Percentiles rank a stretch among this genome's conserved stretches.
Evolutionary conservation across 2,329 filamentous ascomycete genomes (phyloP).

Genomic region (Aspergillus floridensis): DNA sequence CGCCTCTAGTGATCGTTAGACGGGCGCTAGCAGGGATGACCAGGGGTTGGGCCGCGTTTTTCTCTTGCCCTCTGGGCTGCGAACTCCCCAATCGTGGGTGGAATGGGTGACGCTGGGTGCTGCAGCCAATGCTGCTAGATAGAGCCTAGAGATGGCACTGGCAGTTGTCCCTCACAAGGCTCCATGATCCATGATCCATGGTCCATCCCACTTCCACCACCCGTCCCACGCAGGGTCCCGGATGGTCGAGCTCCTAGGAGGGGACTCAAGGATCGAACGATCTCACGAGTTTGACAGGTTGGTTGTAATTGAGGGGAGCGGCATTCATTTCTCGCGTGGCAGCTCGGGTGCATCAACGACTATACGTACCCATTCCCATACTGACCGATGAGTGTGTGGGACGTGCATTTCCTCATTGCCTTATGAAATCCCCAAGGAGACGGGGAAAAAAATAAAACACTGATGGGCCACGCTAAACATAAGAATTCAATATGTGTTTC

Average conservation of each 20-base stretch:
- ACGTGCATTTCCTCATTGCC: constrained; percentile 2
- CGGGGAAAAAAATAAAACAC: neutral
- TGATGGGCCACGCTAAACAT: neutral
- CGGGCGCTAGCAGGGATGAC: constrained; percentile 18
- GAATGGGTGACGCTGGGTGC: neutral
- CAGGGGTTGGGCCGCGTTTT: constrained; percentile 22
- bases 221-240: constrained; percentile 10
- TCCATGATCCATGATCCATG: neutral
- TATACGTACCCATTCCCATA: neutral
- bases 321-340: neutral
- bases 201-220: neutral
- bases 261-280: neutral
- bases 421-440: neutral
- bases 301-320: constrained; percentile 5
- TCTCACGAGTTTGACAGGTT: constrained; percentile 5
- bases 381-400: neutral
- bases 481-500: neutral
- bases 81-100: neutral
- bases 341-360: neutral
- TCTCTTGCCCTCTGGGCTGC: constrained; percentile 6
- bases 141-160: neutral
- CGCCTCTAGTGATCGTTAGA: constrained; percentile 25
- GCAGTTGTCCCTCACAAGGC: neutral
- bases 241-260: neutral
- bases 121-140: neutral